Evolutionary conservation across 2,329 filamentous ascomycete species (phyloP).

Genomic region (Diaporthe vexans): DNA sequence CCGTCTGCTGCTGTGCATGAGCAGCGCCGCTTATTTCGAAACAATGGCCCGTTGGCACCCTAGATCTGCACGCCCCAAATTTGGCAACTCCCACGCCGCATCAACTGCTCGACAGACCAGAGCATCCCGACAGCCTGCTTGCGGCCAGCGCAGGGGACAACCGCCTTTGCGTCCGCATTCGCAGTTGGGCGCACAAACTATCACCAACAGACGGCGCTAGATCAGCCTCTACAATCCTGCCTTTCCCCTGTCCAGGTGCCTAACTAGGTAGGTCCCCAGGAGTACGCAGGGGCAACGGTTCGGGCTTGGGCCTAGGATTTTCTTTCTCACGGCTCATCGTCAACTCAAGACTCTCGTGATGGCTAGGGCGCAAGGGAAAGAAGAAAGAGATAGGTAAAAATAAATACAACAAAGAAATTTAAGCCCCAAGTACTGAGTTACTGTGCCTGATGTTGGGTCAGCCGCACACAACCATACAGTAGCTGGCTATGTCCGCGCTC

Average conservation of each 20-base stretch:
- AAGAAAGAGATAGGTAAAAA: not conserved
- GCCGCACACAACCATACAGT: not conserved
- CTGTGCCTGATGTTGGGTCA: conserved; percentile 4
- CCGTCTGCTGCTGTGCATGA: not conserved
- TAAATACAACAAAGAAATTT: not conserved
- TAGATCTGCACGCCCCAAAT: conserved; percentile 2
- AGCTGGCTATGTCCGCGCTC: not conserved
- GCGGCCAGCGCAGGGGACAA: not conserved
- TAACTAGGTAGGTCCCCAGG: not conserved
- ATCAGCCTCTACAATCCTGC: conserved; percentile 17
- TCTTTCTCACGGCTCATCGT: not conserved
- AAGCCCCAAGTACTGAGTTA: not conserved
- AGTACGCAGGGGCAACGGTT: conserved; percentile 11
- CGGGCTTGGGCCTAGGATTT: not conserved
- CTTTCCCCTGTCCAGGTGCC: not conserved
- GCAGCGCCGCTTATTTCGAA: conserved; percentile 25
- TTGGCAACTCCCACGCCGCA: not conserved
- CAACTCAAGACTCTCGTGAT: not conserved
- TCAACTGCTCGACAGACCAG: conserved; percentile 9
- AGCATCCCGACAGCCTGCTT: not conserved
- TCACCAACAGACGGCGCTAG: conserved; percentile 22
- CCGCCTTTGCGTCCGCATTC: conserved; percentile 8
- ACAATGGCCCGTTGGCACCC: conserved; percentile 9
- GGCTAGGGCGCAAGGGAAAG: not conserved
- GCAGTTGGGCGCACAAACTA: conserved; percentile 16